Evolutionary conservation across 2,329 filamentous ascomycete genomes (phyloP), one percentile per base, ranked within the genome.

Genomic region (Scleromitrula shiraiana): DNA sequence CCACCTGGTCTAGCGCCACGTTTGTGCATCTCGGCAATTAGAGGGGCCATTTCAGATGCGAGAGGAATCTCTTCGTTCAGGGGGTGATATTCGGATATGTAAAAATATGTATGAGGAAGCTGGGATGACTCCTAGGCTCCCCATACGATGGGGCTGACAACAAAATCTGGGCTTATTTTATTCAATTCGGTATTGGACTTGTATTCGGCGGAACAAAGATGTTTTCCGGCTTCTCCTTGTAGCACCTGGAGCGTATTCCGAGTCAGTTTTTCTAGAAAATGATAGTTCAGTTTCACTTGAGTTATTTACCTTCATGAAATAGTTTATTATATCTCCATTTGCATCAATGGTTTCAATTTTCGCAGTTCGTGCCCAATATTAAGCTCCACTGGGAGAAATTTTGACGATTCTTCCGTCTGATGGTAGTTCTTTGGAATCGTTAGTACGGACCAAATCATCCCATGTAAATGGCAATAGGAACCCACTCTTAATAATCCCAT

Each of bases 251-350:
- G n/a, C n/a, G n/a, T 15, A 19, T 36, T 19, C 9, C 10, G n/a
- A 9, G 19, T 20, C 7, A 36, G n/a, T 9, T 36, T 4, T 9
- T 17, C 9, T 17, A 9, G 4, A 7, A 19, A n/a, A n/a, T n/a
- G n/a, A n/a, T n/a, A n/a, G n/a, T 36, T n/a, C 7, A 7, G 19
- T 9, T 8, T 36, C 4, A 19, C 7, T 36, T 6, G 26, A 12
- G 26, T 8, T 8, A 36, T 20, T 14, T 17, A 36, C 5, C 33
- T 36, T 36, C 33, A 36, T 36, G 14, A 36, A 36, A 36, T 36
- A 36, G 8, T 4, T 9, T 2, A 36, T 9, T n/a, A 7, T 9
- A 8, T 36, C n/a, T 12, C 5, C 66, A 68, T 56, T 22, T n/a
- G 36, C 66, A 67, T 1, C 55, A 5, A 14, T 10, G 4, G 46